A percentile compares a stretch with the other conserved stretches of the same genome.
Evolutionary conservation across 1,139 yeast genomes (phyloP).

Genomic region (Geotrichum citri-aurantii): DNA sequence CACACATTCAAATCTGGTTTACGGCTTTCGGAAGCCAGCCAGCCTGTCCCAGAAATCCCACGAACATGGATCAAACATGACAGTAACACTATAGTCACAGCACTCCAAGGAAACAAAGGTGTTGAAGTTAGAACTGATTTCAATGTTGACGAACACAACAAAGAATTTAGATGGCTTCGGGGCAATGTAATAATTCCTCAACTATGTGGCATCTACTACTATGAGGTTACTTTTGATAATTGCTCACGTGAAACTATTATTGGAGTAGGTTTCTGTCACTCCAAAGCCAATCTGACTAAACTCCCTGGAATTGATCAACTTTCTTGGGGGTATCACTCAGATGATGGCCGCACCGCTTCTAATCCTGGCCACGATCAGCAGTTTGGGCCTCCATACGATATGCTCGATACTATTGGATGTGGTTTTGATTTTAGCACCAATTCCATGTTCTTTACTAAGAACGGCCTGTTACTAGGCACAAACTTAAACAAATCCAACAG

Average conservation of each 20-base stretch:
- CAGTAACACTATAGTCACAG: neutral
- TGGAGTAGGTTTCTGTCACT: conserved; percentile 34
- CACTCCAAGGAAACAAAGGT: neutral
- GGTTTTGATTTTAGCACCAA: conserved; percentile 68
- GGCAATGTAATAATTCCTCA: conserved; percentile 35
- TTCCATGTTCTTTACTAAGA: conserved; percentile 70
- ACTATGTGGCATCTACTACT: conserved; percentile 51
- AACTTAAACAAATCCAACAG: conserved; percentile 27
- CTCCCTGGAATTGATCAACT: conserved; percentile 45
- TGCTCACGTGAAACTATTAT: conserved; percentile 24
- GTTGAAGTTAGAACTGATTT: neutral
- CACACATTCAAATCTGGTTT: neutral
- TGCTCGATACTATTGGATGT: conserved; percentile 71
- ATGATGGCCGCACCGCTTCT: conserved; percentile 47
- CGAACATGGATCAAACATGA: neutral
- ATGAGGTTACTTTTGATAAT: conserved; percentile 44
- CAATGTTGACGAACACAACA: neutral
- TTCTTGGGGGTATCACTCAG: conserved; percentile 55
- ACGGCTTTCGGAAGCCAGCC: neutral
- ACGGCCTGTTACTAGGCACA: conserved; percentile 59
- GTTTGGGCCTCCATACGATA: conserved; percentile 45
- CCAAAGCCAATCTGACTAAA: conserved; percentile 31
- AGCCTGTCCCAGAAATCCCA: neutral
- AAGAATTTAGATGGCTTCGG: neutral
- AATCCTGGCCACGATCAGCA: conserved; percentile 35